Evolutionary conservation across 768 basidiomycete genomes (phyloP).

Genomic region (Leccinum ochraceum): DNA sequence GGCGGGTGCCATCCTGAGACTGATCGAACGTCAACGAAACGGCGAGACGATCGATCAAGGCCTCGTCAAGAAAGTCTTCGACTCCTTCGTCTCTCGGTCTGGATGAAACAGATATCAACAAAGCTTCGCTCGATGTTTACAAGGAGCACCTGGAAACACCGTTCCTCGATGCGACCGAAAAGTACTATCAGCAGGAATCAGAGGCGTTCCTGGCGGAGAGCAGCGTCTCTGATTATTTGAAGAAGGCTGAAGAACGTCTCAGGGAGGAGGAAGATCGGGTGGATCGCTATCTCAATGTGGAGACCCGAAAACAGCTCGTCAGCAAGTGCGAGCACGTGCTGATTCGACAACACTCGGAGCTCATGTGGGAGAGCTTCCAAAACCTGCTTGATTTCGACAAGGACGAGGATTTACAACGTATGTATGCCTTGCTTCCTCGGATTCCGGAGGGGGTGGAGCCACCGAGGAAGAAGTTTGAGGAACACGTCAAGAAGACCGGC

Average conservation of each 20-base stretch:
- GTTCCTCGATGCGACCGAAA: conserved; percentile 86
- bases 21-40: conserved; percentile 93
- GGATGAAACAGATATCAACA: conserved; percentile 90
- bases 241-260: conserved; percentile 90
- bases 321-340: conserved; percentile 89
- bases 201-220: conserved; percentile 87
- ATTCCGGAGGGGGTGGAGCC: conserved; percentile 91
- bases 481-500: conserved; percentile 92
- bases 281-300: conserved; percentile 88
- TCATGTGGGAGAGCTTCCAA: conserved; percentile 95
- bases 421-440: conserved; percentile 90
- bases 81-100: conserved; percentile 95
- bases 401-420: conserved; percentile 90
- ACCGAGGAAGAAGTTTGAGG: conserved; percentile 88
- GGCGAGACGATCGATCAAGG: conserved; percentile 93
- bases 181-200: conserved; percentile 91
- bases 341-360: conserved; percentile 79
- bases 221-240: conserved; percentile 91
- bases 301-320: conserved; percentile 80
- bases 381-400: conserved; percentile 88
- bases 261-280: conserved; percentile 95
- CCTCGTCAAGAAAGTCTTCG: conserved; percentile 91
- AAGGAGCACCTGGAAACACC: conserved; percentile 86
- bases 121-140: conserved; percentile 92
- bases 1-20: conserved; percentile 80